phyloP scores from a whole-genome alignment of 805 yeast genomes.

The Lipomyces starkeyi region DNA sequence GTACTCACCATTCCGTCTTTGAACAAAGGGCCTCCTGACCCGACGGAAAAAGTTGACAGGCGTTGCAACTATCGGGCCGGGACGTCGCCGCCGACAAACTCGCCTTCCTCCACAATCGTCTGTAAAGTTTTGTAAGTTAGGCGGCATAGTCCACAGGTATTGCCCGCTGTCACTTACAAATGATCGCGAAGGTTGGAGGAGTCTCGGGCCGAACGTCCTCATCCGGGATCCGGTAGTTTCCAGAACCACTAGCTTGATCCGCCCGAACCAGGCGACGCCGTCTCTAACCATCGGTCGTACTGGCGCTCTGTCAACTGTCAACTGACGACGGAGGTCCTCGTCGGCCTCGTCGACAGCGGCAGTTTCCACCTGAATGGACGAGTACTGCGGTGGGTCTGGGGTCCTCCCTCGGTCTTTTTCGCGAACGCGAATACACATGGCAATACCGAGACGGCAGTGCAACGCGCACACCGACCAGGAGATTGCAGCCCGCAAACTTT shows the following conservation, averaged over 20 bases:
- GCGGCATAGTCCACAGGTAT: neutral
- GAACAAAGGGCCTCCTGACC: no score
- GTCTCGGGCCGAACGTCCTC: neutral
- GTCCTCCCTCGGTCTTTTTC: no score
- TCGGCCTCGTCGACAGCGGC: neutral
- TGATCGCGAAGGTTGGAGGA: neutral
- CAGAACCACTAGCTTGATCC: neutral
- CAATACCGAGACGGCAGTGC: no score
- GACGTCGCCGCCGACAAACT: constrained; percentile 1
- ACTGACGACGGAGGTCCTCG: neutral
- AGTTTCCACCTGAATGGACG: neutral
- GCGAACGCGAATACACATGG: no score
- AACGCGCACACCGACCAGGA: no score
- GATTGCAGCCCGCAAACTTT: no score
- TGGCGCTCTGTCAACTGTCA: no score
- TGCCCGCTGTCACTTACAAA: neutral
- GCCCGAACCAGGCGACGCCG: neutral
- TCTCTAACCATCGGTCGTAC: neutral
- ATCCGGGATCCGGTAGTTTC: constrained; percentile 1
- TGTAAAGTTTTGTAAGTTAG: neutral
- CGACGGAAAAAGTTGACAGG: neutral
- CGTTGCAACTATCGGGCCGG: neutral
- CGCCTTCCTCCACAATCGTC: neutral
- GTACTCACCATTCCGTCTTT: neutral
- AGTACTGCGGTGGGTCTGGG: no score